Conservation (phyloP, 129 eudicot species). For the Saposhnikovia divaricata region DNA sequence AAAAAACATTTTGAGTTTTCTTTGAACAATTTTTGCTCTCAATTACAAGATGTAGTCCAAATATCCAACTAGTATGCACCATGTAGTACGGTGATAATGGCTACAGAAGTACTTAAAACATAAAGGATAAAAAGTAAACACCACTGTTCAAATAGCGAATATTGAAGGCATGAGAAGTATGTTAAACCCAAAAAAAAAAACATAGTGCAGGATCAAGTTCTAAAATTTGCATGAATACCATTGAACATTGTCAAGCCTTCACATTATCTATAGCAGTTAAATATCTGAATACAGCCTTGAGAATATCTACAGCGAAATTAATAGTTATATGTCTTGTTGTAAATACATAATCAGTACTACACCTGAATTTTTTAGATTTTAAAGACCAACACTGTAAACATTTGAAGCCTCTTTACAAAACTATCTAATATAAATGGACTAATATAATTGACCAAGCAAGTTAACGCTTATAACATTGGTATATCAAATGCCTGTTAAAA, state of each 20-base stretch:
- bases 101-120: too few species aligned
- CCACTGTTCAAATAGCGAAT: neutral
- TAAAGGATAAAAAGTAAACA: too few species aligned
- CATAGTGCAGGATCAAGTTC: neutral
- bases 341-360: too few species aligned
- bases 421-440: neutral
- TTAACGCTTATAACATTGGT: neutral
- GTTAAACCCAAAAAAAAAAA: neutral
- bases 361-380: neutral
- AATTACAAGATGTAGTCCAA: neutral
- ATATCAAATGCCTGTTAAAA: neutral
- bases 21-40: neutral
- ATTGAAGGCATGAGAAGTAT: neutral
- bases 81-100: neutral
- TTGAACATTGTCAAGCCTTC: neutral
- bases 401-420: neutral
- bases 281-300: neutral
- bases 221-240: neutral
- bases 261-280: neutral
- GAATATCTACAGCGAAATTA: too few species aligned
- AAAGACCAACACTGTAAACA: neutral
- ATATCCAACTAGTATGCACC: neutral
- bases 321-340: neutral
- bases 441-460: neutral
- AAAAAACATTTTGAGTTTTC: neutral